Base-by-base conservation (phyloP, 1,284 basidiomycete genomes). In the Rhodotorula sp. region DNA sequence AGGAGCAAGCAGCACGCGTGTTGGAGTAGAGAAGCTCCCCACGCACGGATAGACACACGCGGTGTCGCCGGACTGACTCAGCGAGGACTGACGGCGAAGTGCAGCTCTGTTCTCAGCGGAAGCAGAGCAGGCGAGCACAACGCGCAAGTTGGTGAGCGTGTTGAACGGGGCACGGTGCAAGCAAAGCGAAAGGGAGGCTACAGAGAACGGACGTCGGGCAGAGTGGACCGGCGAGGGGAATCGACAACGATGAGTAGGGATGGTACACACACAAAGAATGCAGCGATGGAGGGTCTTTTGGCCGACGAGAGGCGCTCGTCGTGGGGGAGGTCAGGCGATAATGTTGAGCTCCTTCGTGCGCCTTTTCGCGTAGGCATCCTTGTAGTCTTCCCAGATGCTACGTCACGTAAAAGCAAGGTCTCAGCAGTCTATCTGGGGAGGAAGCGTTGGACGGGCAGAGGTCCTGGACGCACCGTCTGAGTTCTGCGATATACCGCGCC, bases 311-410 rank as follows among this genome's bases (percentile, higher is more conserved):
- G 4, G 24, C 10, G 15, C 20, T 6, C 7, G 11, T 19, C 22
- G 32, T 13, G 36, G 20, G n/a, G 19, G n/a, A 34, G 48, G 48
- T 70, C 68, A 79, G 53, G 75, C 77, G 60, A 79, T 75, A 46
- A 79, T 76, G 30, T 69, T 73, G 22, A 79, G 65, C 63, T 76
- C 80, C 62, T 77, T 67, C 36, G 75, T 85, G 53, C 91, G 84
- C 36, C 88, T 84, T 77, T 89, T 87, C 36, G 91, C 91, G 77
- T 91, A 92, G 69, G 87, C 83, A 77, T 93, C 88, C 80, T 96
- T 96, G 84, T 97, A 94, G 30, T 89, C 88, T 79, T 97, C 86
- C 94, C 94, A 97, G 75, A 96, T 94, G 61, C 93, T 94, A 77
- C 39, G 32, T 10, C 4, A 17, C 3, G 3, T 13, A 11, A 5